phyloP scores from a whole-genome alignment of 441 rosid genomes.

The Theobroma grandiflorum region DNA sequence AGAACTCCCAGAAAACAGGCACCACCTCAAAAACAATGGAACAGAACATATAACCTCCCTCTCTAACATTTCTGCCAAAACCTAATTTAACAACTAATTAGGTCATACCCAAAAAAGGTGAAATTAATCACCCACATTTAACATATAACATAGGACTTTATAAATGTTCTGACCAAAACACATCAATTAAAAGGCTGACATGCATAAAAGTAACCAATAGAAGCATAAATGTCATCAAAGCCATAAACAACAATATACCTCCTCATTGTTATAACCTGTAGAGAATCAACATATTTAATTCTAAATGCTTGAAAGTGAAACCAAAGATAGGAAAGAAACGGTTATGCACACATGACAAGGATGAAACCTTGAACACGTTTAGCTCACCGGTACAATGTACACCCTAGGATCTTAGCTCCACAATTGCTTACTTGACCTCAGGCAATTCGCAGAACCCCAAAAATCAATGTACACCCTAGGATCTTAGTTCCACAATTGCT shows the following conservation, averaged over 20 bases:
- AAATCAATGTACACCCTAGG: neutral
- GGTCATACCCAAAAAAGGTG: neutral
- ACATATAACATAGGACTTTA: conserved; percentile 7
- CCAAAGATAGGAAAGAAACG: neutral
- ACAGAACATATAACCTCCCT: neutral
- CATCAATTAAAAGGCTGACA: neutral
- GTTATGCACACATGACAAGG: neutral
- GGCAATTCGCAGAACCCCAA: conserved; percentile 8
- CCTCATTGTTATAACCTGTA: neutral
- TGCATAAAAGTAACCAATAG: neutral
- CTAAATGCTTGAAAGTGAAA: neutral
- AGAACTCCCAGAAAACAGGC: neutral
- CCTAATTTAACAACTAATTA: neutral
- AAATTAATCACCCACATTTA: neutral
- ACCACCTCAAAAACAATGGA: neutral
- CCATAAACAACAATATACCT: conserved; percentile 1
- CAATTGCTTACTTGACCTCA: neutral
- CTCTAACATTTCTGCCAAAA: neutral
- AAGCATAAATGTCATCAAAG: neutral
- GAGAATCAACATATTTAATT: neutral
- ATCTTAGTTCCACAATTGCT: conserved; percentile 13
- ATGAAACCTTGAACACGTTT: conserved; percentile 11
- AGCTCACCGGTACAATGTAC: conserved; percentile 18
- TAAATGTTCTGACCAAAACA: neutral
- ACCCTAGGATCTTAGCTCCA: conserved; percentile 7